Evolutionary conservation across 2,329 filamentous ascomycete species (phyloP).

Genomic region (Xylaria multiplex): DNA sequence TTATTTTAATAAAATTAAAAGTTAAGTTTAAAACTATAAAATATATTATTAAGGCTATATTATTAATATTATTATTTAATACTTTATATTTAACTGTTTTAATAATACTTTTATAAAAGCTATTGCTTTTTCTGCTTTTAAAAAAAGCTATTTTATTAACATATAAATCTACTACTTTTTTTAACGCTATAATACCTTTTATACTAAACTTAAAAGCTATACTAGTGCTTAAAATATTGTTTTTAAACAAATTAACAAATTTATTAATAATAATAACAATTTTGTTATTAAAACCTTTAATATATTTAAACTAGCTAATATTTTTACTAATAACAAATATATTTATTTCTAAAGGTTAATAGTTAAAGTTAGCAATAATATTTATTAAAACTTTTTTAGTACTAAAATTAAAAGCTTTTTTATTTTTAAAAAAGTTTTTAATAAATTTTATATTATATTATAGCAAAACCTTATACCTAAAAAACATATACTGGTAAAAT

Average conservation of each 20-base stretch:
- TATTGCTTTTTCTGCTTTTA: neutral
- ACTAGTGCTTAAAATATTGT: neutral
- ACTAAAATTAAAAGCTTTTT: too few species aligned
- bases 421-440: too few species aligned
- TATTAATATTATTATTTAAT: neutral
- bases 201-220: neutral
- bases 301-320: conserved; percentile 2
- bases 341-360: neutral
- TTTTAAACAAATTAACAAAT: neutral
- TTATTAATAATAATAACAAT: conserved; percentile 7
- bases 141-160: too few species aligned
- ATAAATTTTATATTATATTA: too few species aligned
- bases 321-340: neutral
- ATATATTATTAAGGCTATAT: conserved; percentile 1
- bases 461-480: too few species aligned
- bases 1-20: conserved; percentile 3
- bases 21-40: neutral
- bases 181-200: neutral
- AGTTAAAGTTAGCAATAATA: conserved; percentile 4
- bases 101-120: too few species aligned
- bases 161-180: too few species aligned
- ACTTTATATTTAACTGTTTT: neutral
- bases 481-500: too few species aligned
- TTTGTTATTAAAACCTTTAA: neutral
- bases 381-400: too few species aligned